Evolutionary conservation across 441 rosid genomes (phyloP), one percentile per base, ranked within the genome.

Genomic region (Pelargonium myrrhifolium): DNA sequence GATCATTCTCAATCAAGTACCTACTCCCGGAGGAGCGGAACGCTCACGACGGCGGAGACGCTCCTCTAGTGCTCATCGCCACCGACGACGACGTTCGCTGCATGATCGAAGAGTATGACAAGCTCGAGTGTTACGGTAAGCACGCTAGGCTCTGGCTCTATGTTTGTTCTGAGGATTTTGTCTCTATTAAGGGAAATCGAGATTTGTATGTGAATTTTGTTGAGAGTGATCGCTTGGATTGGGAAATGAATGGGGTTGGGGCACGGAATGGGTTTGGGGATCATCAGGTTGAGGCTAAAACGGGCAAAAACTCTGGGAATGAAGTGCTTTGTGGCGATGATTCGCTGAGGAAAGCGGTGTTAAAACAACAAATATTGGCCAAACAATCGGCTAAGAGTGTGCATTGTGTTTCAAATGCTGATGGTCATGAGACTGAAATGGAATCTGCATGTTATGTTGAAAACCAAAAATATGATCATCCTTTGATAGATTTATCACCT

Each of bases 21-120:
- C 76, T 59, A 43, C 74, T 75, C 3, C 64, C 47, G 39, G 39
- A 35, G 39, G 39, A 3, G 22, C 24, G 59, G 59, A 17, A 17
- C 17, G 10, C 15, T 0, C 56, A 4, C 10, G 64, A 22, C 53
- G 65, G 49, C 18, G 9, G 12, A n/a, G 74, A 65, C 12, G n/a
- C 60, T 21, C 69, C 70, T 43, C 64, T 76, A 1, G 74, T 73
- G 22, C 68, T 69, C 28, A 61, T 79, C 65, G 43, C 55, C 3
- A 73, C 74, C 12, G 76, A 79, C 60, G 80, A 73, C 15, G 82
- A 76, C 59, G 78, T 76, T 14, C 43, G 43, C 62, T 64, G 74
- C 67, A 79, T 79, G 82, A 62, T 76, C 71, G 62, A 73, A 18
- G 82, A 73, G 70, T 72, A 68, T 26, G 79, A 79, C 28, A 73